A percentile compares a stretch with the other conserved stretches of the same genome.
phyloP scores from a whole-genome alignment of 805 yeast genomes.

The Pichia californica region DNA sequence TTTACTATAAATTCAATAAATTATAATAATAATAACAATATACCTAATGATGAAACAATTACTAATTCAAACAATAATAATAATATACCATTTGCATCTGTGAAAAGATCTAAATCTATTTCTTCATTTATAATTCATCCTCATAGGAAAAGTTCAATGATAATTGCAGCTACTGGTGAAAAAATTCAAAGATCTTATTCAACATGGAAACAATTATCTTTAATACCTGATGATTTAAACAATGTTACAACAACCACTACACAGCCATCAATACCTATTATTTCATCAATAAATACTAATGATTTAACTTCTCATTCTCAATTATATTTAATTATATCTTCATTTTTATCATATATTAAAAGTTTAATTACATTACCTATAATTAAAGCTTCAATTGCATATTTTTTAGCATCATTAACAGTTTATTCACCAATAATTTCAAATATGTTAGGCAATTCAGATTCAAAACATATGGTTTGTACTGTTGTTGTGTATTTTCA shows the following conservation, averaged over 20 bases:
- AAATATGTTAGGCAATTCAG: slow-evolving; percentile 51
- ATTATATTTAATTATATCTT: not conserved
- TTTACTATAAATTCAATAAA: slow-evolving; percentile 3
- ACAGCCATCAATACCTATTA: too few relatives aligned
- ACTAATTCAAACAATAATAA: too few relatives aligned
- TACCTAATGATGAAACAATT: not conserved
- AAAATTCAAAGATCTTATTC: slow-evolving; percentile 26
- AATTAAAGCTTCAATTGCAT: slow-evolving; percentile 67
- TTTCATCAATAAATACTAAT: too few relatives aligned
- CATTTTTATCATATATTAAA: not conserved
- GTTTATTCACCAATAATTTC: slow-evolving; percentile 54
- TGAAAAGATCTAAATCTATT: slow-evolving; percentile 13
- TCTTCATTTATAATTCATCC: slow-evolving; percentile 13
- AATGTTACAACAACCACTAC: not conserved
- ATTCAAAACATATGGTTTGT: slow-evolving; percentile 74
- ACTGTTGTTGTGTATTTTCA: slow-evolving; percentile 83
- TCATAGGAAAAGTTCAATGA: slow-evolving; percentile 32
- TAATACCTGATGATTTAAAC: slow-evolving; percentile 13
- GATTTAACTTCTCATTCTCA: not conserved
- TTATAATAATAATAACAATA: not conserved
- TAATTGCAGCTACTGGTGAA: slow-evolving; percentile 41
- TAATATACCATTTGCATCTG: not conserved
- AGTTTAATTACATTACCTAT: slow-evolving; percentile 7
- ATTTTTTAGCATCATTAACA: slow-evolving; percentile 63
- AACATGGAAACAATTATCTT: slow-evolving; percentile 18